Percentiles rank a stretch among this genome's conserved stretches.
Evolutionary conservation across 2,329 filamentous ascomycete species (phyloP).

Genomic region (Aspergillus felis): DNA sequence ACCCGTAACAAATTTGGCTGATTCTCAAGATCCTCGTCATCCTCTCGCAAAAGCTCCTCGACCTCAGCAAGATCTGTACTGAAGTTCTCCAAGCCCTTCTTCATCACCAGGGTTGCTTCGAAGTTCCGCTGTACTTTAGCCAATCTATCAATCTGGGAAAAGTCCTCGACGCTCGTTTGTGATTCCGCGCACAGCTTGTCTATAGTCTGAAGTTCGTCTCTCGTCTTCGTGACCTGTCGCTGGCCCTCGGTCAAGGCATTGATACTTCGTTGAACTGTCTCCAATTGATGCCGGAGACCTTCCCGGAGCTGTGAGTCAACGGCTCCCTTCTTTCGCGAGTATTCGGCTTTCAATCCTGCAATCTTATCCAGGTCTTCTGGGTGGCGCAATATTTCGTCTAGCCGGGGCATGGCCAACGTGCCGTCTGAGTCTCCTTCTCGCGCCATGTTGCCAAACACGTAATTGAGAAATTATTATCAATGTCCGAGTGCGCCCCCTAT

Average conservation of each 20-base stretch:
- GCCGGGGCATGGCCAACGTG: constrained; percentile 64
- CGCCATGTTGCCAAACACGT: constrained; percentile 27
- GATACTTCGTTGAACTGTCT: constrained; percentile 93
- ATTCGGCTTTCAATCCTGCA: constrained; percentile 80
- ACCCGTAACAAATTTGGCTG: constrained; percentile 88
- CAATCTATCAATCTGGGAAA: constrained; percentile 70
- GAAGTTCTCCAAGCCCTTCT: constrained; percentile 82
- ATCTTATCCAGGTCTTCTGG: constrained; percentile 98
- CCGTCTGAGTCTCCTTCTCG: constrained; percentile 49
- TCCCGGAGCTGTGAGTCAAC: constrained; percentile 86
- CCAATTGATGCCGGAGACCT: constrained; percentile 85
- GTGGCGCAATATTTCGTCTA: constrained; percentile 88
- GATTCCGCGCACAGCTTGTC: constrained; percentile 96
- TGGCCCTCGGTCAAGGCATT: constrained; percentile 82
- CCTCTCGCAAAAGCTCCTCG: constrained; percentile 73
- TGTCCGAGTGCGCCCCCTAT: background rate
- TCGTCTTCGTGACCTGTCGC: constrained; percentile 85
- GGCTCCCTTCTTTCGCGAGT: constrained; percentile 86
- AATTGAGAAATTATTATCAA: background rate
- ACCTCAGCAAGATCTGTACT: constrained; percentile 71
- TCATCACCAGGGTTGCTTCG: constrained; percentile 89
- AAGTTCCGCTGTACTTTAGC: constrained; percentile 77
- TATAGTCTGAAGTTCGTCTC: constrained; percentile 98
- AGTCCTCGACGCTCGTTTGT: constrained; percentile 96
- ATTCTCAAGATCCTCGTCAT: constrained; percentile 79